A percentile compares a stretch with the other conserved stretches of the same genome.
Conservation (phyloP, 495 filamentous ascomycete species). For the Podospora comata region DNA sequence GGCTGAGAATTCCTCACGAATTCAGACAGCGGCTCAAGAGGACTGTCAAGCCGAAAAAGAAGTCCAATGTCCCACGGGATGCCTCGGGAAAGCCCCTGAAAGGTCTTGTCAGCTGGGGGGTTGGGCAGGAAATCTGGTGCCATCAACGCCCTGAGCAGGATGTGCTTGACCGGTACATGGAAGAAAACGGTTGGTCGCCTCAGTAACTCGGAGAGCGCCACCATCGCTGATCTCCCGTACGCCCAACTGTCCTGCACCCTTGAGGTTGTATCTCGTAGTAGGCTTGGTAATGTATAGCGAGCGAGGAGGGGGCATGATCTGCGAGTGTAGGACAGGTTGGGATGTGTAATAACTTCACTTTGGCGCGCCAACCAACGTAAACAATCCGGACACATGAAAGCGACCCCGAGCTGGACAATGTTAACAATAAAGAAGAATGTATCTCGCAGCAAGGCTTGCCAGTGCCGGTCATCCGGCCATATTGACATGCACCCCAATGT, state of each 20-base stretch:
- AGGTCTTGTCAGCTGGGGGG: constrained; percentile 36
- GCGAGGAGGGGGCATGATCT: not conserved
- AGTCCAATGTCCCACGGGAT: constrained; percentile 23
- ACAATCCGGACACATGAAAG: not conserved
- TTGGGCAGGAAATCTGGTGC: constrained; percentile 49
- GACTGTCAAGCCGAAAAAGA: constrained; percentile 27
- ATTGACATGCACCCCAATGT: constrained; percentile 26
- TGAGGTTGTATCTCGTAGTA: constrained; percentile 16
- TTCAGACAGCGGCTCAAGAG: constrained; percentile 38
- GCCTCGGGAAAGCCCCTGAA: constrained; percentile 25
- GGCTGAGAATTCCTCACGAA: constrained; percentile 49
- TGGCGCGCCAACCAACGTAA: constrained; percentile 4
- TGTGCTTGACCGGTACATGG: constrained; percentile 28
- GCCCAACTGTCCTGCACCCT: not conserved
- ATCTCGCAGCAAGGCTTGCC: constrained; percentile 13
- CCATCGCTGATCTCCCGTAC: not conserved
- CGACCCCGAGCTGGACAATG: constrained; percentile 7
- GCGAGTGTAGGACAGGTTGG: not conserved
- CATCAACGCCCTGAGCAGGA: constrained; percentile 42
- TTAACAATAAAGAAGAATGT: constrained; percentile 16
- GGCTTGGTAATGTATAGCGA: not conserved
- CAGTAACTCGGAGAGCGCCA: not conserved
- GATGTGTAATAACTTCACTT: not conserved
- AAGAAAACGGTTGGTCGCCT: constrained; percentile 8
- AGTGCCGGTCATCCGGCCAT: constrained; percentile 32